Conservation (phyloP, 2,329 filamentous ascomycete genomes). For the Podosphaera xanthii region DNA sequence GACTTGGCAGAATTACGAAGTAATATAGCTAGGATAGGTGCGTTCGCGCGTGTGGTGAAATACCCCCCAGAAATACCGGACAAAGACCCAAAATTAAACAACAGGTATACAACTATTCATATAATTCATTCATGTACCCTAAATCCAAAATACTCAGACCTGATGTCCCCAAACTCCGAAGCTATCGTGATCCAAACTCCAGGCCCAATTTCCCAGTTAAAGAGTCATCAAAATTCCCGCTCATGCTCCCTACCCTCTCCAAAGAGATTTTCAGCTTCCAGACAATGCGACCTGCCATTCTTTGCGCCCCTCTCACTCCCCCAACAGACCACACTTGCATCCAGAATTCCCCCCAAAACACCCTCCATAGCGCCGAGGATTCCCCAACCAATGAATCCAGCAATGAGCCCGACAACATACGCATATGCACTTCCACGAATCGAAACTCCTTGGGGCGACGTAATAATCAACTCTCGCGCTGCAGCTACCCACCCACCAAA, state of each 20-base stretch:
- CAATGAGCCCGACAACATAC: conserved; percentile 79
- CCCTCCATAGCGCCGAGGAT: conserved; percentile 80
- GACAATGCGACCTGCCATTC: conserved; percentile 57
- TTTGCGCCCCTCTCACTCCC: conserved; percentile 60
- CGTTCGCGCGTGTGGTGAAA: too few species aligned
- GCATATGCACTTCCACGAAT: conserved; percentile 72
- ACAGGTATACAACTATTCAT: not conserved
- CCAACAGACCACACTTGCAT: conserved; percentile 82
- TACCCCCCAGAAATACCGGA: too few species aligned
- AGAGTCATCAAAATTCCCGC: not conserved
- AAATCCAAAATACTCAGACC: not conserved
- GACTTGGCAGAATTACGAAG: too few species aligned
- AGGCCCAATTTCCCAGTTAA: not conserved
- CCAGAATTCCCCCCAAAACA: conserved; percentile 65
- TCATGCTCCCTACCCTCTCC: conserved; percentile 30
- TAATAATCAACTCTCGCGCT: conserved; percentile 51
- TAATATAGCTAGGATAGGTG: too few species aligned
- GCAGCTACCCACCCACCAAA: conserved; percentile 96
- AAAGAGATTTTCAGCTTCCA: conserved; percentile 77
- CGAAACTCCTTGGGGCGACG: conserved; percentile 25
- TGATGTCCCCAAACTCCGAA: too few species aligned
- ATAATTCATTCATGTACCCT: not conserved
- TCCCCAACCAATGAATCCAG: conserved; percentile 85
- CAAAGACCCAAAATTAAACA: not conserved
- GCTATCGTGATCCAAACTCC: not conserved